phyloP scores from a whole-genome alignment of 2,329 filamentous ascomycete genomes.

The Macroventuria anomochaeta region DNA sequence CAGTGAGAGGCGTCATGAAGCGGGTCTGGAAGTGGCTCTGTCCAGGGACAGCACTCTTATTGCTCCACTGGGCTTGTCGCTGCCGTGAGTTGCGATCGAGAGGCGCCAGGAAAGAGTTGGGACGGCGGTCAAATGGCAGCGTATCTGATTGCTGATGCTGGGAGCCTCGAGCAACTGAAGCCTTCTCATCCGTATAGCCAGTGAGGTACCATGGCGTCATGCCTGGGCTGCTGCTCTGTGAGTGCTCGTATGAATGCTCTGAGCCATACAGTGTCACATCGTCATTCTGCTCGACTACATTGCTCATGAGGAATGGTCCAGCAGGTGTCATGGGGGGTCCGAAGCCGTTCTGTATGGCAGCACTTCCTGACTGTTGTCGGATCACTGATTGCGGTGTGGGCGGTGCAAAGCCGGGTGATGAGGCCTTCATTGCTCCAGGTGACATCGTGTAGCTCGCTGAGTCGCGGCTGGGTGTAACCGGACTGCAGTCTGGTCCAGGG shows the following conservation, averaged over 20 bases:
- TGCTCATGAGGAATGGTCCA: neutral
- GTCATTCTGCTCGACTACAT: neutral
- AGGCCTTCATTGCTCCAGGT: neutral
- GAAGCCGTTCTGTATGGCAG: neutral
- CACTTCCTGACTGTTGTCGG: neutral
- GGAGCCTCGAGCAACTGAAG: neutral
- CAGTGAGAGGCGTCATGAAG: slow-evolving; percentile 3
- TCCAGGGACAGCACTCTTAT: slow-evolving; percentile 2
- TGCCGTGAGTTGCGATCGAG: neutral
- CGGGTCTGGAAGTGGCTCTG: slow-evolving; percentile 12
- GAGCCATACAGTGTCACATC: neutral
- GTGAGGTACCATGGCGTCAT: slow-evolving; percentile 15
- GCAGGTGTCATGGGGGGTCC: neutral
- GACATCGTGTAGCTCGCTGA: slow-evolving; percentile 9
- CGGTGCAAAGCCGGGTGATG: neutral
- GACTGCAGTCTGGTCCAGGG: slow-evolving; percentile 14
- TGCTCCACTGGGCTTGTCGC: slow-evolving; percentile 14
- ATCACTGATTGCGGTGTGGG: neutral
- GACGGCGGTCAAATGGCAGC: neutral
- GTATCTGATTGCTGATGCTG: neutral
- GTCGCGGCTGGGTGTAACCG: slow-evolving; percentile 5
- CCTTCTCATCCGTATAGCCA: neutral
- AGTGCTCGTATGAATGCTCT: slow-evolving; percentile 11
- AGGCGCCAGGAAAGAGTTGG: slow-evolving; percentile 4
- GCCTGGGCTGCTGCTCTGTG: slow-evolving; percentile 16